Percentiles rank a stretch among this genome's conserved stretches.
phyloP scores from a whole-genome alignment of 148 eudicot species.

The Rheum nobile region DNA sequence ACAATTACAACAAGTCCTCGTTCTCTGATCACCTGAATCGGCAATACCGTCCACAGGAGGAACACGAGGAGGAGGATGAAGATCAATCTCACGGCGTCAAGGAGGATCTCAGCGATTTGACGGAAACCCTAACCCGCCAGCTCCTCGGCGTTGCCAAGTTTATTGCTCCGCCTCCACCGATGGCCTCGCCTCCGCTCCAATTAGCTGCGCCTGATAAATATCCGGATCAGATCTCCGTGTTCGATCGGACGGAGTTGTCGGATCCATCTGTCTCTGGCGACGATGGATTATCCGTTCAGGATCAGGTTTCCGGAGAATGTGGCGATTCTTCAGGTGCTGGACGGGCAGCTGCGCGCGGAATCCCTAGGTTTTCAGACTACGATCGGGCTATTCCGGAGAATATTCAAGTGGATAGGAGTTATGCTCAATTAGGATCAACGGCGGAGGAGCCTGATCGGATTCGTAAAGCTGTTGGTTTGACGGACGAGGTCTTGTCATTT shows the following conservation, averaged over 20 bases:
- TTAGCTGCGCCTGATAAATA: too few species aligned
- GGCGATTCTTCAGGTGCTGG: constrained; percentile 1
- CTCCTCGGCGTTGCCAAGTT: constrained; percentile 71
- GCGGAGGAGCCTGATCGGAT: constrained; percentile 26
- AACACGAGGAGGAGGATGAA: constrained; percentile 9
- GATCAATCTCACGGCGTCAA: constrained; percentile 37
- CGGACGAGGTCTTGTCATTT: constrained; percentile 77
- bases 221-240: constrained; percentile 9
- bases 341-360: not conserved
- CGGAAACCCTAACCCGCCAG: constrained; percentile 62
- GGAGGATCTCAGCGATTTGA: constrained; percentile 61
- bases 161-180: constrained; percentile 69
- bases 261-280: constrained; percentile 13
- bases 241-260: constrained; percentile 12
- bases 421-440: constrained; percentile 3
- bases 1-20: not conserved
- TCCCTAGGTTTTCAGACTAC: not conserved
- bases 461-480: constrained; percentile 42
- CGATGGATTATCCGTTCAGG: constrained; percentile 8
- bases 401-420: not conserved
- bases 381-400: not conserved
- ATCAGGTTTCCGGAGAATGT: not conserved
- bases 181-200: constrained; percentile 27
- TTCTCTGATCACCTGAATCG: not conserved
- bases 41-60: not conserved